Evolutionary conservation across 2,329 filamentous ascomycete species (phyloP).

Genomic region (Nothomitra cinnamomea): DNA sequence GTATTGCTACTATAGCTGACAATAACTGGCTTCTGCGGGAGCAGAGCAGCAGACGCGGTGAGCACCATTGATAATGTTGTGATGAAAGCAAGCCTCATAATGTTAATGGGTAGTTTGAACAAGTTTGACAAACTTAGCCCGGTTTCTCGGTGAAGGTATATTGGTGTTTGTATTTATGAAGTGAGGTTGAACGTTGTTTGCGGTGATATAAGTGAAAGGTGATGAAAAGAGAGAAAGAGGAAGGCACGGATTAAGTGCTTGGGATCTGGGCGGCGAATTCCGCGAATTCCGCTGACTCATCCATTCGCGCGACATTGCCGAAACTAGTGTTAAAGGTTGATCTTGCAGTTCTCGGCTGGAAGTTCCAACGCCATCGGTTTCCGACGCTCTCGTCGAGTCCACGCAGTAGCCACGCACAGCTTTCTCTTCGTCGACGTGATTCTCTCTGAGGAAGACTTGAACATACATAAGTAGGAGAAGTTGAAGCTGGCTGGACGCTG

Average conservation of each 20-base stretch:
- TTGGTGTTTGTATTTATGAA: too few species aligned
- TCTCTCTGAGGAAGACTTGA: slow-evolving; percentile 1
- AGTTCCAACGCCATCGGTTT: not conserved
- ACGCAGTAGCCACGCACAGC: not conserved
- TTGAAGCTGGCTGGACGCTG: not conserved
- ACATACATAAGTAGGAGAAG: not conserved
- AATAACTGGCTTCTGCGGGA: slow-evolving; percentile 36
- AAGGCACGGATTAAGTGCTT: too few species aligned
- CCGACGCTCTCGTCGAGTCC: slow-evolving; percentile 4
- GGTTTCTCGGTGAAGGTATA: too few species aligned
- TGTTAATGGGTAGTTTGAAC: not conserved
- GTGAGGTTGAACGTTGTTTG: too few species aligned
- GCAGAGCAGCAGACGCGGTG: not conserved
- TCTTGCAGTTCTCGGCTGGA: not conserved
- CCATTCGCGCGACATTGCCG: not conserved
- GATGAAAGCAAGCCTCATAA: not conserved
- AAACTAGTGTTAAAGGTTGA: too few species aligned
- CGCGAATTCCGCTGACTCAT: not conserved
- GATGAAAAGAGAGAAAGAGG: too few species aligned
- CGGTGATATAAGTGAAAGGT: too few species aligned
- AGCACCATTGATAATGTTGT: not conserved
- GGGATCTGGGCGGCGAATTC: too few species aligned
- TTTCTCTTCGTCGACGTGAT: not conserved
- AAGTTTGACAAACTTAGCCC: not conserved
- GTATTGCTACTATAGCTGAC: slow-evolving; percentile 58